phyloP scores from a whole-genome alignment of 148 eudicot species.

The Simmondsia chinensis region DNA sequence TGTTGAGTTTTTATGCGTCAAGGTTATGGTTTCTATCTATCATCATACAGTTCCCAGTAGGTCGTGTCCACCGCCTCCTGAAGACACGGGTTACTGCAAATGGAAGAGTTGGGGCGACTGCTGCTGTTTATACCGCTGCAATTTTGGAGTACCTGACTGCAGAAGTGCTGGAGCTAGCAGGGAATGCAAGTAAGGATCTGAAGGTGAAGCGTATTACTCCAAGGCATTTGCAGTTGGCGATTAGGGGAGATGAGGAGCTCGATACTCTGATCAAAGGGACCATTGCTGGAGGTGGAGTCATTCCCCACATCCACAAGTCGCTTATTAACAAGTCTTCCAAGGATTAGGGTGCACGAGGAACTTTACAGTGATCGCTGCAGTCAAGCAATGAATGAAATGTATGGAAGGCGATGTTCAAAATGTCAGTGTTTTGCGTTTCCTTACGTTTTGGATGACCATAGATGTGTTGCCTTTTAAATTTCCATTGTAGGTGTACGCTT shows the following conservation, averaged over 20 bases:
- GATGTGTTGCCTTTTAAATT: no score
- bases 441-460: no score
- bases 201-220: conserved; percentile 69
- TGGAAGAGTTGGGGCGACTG: conserved; percentile 62
- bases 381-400: no score
- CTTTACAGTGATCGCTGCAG: no score
- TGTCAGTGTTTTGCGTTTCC: no score
- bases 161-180: conserved; percentile 58
- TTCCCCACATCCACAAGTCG: conserved; percentile 65
- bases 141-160: conserved; percentile 61
- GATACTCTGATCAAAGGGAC: conserved; percentile 68
- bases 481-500: no score
- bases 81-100: conserved; percentile 47
- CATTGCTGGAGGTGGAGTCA: conserved; percentile 64
- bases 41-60: conserved; percentile 55
- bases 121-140: conserved; percentile 61
- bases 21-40: no score
- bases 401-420: no score
- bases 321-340: conserved; percentile 64
- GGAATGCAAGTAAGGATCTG: conserved; percentile 58
- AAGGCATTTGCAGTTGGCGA: conserved; percentile 58
- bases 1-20: no score
- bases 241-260: conserved; percentile 61
- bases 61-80: conserved; percentile 55
- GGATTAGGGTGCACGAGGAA: conserved; percentile 38